Base-by-base conservation (phyloP, 768 basidiomycete genomes). In the Roridomyces roridus region DNA sequence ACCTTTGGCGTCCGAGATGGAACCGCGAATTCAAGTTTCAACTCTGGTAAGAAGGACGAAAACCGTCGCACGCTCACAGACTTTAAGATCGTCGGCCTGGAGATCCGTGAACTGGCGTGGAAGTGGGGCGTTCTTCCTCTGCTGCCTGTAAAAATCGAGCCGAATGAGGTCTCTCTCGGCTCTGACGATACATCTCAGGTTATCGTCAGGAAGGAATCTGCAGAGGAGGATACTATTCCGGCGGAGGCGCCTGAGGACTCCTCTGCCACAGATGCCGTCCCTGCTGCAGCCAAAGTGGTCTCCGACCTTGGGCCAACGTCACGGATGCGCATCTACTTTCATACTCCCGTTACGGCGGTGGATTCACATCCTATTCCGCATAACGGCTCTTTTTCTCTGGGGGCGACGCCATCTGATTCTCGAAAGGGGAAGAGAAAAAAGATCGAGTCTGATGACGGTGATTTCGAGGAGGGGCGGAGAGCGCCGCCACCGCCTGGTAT, bases 51-150 rank as follows among this genome's bases (percentile, higher is more conserved):
- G 83, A 90, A 89, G 74, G 91, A 92, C 69, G 92, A 94, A 72
- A 89, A 90, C 70, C 85, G 89, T 68, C 86, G 93, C 66, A 97
- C 96, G 26, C 86, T 99, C 65, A 98, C 95, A 34, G 96, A 98
- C 77, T 99, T 99, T 85, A 93, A 96, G 77, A 94, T 99, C 70
- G 80, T 96, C 68, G 95, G 91, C 24, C 80, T 98, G 64, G 87
- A 92, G 70, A 89, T 97, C 63, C 85, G 80, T 65, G 87, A 89
- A 63, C 77, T 97, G 55, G 78, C 76, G 63, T 98, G 96, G 96
- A 82, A 79, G 46, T 98, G 96, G 96, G 94, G 94, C 57, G 64
- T 77, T 46, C 67, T 85, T 47, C 84, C 84, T 28, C 64, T 59
- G 26, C 49, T 59, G 49, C 54, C 65, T 46, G 59, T 73, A 42